Evolutionary conservation across 2,329 filamentous ascomycete species (phyloP).

Genomic region (Aspergillus quadrilineatus): DNA sequence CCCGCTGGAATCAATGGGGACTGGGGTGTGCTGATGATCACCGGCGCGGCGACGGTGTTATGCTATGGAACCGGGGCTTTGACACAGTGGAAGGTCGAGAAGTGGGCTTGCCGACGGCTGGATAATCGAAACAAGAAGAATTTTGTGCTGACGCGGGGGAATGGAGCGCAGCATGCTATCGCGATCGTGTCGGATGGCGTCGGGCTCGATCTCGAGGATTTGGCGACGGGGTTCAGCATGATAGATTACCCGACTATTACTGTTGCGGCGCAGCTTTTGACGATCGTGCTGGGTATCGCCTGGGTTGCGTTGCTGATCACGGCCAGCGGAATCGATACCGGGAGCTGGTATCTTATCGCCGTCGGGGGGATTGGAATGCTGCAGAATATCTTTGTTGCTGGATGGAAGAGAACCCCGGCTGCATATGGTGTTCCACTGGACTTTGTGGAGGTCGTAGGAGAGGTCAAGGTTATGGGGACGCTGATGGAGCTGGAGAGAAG

Average conservation of each 20-base stretch:
- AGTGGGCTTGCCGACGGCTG: constrained; percentile 40
- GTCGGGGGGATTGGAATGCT: constrained; percentile 41
- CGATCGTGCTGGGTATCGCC: constrained; percentile 30
- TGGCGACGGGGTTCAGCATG: constrained; percentile 32
- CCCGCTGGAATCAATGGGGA: constrained; percentile 33
- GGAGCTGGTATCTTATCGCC: constrained; percentile 45
- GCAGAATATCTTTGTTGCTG: constrained; percentile 42
- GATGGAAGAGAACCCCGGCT: constrained; percentile 10
- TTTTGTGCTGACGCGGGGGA: constrained; percentile 42
- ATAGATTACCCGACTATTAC: constrained; percentile 13
- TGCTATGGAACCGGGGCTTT: constrained; percentile 37
- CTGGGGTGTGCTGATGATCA: constrained; percentile 46
- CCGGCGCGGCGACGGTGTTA: constrained; percentile 39
- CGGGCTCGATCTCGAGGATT: constrained; percentile 45
- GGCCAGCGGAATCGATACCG: constrained; percentile 35
- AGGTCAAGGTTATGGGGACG: constrained; percentile 34
- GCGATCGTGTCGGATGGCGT: constrained; percentile 36
- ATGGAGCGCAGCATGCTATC: constrained; percentile 43
- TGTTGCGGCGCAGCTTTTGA: constrained; percentile 20
- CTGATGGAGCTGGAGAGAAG: constrained; percentile 31
- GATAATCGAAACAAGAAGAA: constrained; percentile 25
- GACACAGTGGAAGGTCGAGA: constrained; percentile 47
- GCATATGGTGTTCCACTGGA: constrained; percentile 19
- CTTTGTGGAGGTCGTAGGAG: constrained; percentile 26
- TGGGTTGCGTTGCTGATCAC: constrained; percentile 47